phyloP scores from a whole-genome alignment of 2,329 filamentous ascomycete species.

The Alternaria arbusti region DNA sequence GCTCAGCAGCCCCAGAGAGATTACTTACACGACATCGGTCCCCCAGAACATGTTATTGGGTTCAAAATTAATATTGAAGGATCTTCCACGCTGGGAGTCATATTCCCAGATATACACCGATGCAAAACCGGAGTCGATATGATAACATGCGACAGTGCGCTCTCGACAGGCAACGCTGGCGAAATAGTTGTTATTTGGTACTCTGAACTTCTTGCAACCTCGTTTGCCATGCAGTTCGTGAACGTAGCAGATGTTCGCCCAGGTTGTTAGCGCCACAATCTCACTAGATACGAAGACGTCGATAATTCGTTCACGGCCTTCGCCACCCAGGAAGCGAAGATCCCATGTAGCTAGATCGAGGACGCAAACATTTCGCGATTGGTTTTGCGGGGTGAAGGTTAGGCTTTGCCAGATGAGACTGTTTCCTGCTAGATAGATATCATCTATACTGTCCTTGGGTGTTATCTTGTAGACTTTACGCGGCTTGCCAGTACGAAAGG shows the following conservation, averaged over 20 bases:
- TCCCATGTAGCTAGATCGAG: slow-evolving; percentile 33
- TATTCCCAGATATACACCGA: slow-evolving; percentile 40
- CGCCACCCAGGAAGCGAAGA: slow-evolving; percentile 11
- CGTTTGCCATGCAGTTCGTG: slow-evolving; percentile 18
- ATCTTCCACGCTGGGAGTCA: slow-evolving; percentile 28
- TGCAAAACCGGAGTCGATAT: neutral
- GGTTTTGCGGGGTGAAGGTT: neutral
- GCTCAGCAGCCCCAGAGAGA: neutral
- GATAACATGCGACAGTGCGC: slow-evolving; percentile 30
- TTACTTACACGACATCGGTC: neutral
- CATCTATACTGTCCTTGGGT: neutral
- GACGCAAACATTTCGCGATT: slow-evolving; percentile 17
- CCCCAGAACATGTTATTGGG: neutral
- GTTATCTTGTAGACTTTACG: slow-evolving; percentile 1
- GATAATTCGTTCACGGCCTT: slow-evolving; percentile 31
- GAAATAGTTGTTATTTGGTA: slow-evolving; percentile 11
- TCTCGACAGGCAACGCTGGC: slow-evolving; percentile 21
- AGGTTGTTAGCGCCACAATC: slow-evolving; percentile 30
- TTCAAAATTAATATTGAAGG: slow-evolving; percentile 23
- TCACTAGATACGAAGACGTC: slow-evolving; percentile 27
- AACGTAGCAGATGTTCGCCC: slow-evolving; percentile 26
- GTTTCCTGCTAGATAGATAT: neutral
- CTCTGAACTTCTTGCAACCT: slow-evolving; percentile 27
- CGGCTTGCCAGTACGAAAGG: slow-evolving; percentile 31
- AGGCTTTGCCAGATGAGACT: slow-evolving; percentile 9